Evolutionary conservation across 805 yeast species (phyloP), one percentile per base, ranked within the genome.

Genomic region (Pichia heedii): DNA sequence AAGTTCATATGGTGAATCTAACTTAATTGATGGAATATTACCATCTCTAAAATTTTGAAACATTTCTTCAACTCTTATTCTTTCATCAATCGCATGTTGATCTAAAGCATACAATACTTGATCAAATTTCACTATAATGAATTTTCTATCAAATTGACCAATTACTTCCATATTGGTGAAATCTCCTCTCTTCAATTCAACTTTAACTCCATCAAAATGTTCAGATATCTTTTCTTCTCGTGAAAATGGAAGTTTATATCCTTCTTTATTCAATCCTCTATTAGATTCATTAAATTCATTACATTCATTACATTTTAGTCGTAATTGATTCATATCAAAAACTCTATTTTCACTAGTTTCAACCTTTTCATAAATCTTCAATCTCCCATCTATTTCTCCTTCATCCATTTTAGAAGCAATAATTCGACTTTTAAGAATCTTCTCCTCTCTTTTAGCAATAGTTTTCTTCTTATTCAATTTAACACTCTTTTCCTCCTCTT

Each of bases 71-170:
- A 82, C 71, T 37, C 67, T 66, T 0, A 84, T 67, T 43, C 96
- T 60, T 55, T 87, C 95, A 60, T 84, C 94, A 42, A 81, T 76
- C 0, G 95, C 95, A 65, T 87, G 96, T 54, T 86, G 96, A 55
- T 87, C 96, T 5, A 83, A 53, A 1, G 76, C 61, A 19, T 75
- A 57, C 15, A 48, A 29, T 7, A 18, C 19, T 12, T 36, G 21
- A 13, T 40, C 42, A 7, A 51, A 18, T 21, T 58, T 65, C 2
- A 73, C 57, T 5, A 86, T 61, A 9, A 87, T 76, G 53, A 84
- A 84, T 54, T 81, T 83, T 4, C 60, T 54, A 37, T 78, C 85
- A 3, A 84, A 61, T 55, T 85, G 95, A 4, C 71, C 66, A 6
- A 81, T 63, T 0, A 78, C 68, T 8, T 52, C 46, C 37, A 53